Conservation (phyloP, 495 filamentous ascomycete genomes). For the Podospora anserina region DNA sequence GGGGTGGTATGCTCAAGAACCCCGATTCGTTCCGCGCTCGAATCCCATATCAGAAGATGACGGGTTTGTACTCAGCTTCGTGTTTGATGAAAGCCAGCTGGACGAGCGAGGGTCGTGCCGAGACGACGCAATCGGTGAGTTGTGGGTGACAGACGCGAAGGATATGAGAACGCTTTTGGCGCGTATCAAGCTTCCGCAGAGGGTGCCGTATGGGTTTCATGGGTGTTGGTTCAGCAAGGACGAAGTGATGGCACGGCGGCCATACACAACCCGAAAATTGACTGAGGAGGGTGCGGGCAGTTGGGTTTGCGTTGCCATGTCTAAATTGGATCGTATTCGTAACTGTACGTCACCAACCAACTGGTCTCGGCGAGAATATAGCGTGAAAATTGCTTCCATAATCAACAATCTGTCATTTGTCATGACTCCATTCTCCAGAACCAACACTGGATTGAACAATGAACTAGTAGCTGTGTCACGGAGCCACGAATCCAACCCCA, state of each 20-base stretch:
- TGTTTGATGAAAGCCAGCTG: conserved; percentile 55
- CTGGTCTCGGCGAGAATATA: not conserved
- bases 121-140: conserved; percentile 48
- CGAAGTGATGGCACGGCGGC: conserved; percentile 46
- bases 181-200: conserved; percentile 54
- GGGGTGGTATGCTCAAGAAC: conserved; percentile 61
- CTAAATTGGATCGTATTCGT: not conserved
- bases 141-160: conserved; percentile 64
- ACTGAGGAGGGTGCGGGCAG: not conserved
- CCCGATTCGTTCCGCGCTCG: conserved; percentile 55
- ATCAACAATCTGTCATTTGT: not conserved
- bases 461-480: not conserved
- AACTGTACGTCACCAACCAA: not conserved
- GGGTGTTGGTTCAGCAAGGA: conserved; percentile 61
- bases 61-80: conserved; percentile 59
- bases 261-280: not conserved
- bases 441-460: not conserved
- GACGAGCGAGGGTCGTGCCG: conserved; percentile 41
- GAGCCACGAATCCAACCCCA: not conserved
- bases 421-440: not conserved
- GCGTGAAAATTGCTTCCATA: not conserved
- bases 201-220: conserved; percentile 66
- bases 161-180: conserved; percentile 56
- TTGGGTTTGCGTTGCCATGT: not conserved
- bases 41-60: conserved; percentile 49